Base-by-base conservation (phyloP, 2,329 filamentous ascomycete genomes). In the Microdochium bolleyi region DNA sequence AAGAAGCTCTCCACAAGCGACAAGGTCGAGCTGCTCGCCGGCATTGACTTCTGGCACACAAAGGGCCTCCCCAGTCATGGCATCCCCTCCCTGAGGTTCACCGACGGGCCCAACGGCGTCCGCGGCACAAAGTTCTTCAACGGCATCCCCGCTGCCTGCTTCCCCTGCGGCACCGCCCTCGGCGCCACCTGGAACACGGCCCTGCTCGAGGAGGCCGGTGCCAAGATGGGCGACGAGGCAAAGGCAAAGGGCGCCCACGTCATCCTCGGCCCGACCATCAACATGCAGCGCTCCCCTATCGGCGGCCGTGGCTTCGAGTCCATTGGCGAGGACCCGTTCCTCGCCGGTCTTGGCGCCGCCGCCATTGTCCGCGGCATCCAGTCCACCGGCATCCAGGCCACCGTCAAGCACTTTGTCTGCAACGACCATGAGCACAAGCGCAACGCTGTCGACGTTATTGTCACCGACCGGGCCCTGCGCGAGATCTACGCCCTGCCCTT, bases 21-120 rank as follows among this genome's bases (percentile, higher is more conserved):
- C 60, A 82, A 82, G 63, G 71, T 78, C 49, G 75, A 77, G 44
- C 68, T 82, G 46, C 67, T 82, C 50, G 71, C 78, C 49, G 77
- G 76, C 53, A 76, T 79, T 57, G 84, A 88, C 67, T 87, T 87
- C 61, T 88, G 85, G 85, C 82, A 87, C 61, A 85, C 84, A 32
- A 78, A 80, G 58, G 66, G 78, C 14, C 71, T 88, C 7, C 79
- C 80, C 10, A 65, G 80, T 22, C 76, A 83, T 60, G 78, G 79
- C 1, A 75, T 88, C 32, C 84, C 84, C 5, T 82, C 84, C 0
- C 72, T 88, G 30, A 80, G 85, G 49, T 74, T 84, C 49, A 80
- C 82, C 37, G 85, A 89, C 59, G 85, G 85, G 0, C 86, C 86
- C 37, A 88, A 87, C 64, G 85, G 85, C 50, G 79, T 85, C 32